phyloP scores from a whole-genome alignment of 257 asterid species.

The Ocimum tenuiflorum region DNA sequence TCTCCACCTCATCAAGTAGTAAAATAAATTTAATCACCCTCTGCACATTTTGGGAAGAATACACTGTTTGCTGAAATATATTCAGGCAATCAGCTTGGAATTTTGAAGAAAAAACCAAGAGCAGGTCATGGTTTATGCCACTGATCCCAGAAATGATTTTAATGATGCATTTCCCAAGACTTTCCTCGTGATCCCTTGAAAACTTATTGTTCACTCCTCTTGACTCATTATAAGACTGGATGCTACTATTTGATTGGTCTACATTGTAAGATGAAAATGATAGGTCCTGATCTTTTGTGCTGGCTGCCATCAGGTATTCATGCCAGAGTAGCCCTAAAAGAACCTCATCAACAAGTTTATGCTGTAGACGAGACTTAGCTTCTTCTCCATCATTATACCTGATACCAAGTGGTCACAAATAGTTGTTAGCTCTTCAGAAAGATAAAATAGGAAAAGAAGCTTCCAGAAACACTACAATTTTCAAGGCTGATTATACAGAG shows the following conservation, averaged over 20 bases:
- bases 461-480: background rate
- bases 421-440: constrained; percentile 18
- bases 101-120: constrained; percentile 46
- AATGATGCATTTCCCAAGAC: constrained; percentile 78
- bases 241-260: constrained; percentile 29
- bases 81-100: constrained; percentile 62
- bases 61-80: constrained; percentile 45
- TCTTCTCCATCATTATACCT: constrained; percentile 62
- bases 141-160: constrained; percentile 60
- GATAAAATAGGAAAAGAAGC: constrained; percentile 9
- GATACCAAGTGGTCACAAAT: constrained; percentile 25
- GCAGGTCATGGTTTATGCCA: constrained; percentile 43
- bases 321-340: constrained; percentile 69
- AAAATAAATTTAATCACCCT: constrained; percentile 48
- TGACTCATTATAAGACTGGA: constrained; percentile 43
- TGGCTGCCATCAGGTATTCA: constrained; percentile 45
- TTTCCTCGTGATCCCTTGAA: constrained; percentile 45
- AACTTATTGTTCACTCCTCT: constrained; percentile 37
- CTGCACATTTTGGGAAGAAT: constrained; percentile 42
- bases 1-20: constrained; percentile 58
- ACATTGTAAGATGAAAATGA: constrained; percentile 24
- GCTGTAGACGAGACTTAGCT: constrained; percentile 36
- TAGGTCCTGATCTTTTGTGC: constrained; percentile 39
- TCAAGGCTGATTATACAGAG: constrained; percentile 1
- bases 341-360: constrained; percentile 50